Conservation (phyloP, 2,329 filamentous ascomycete species). For the Botrytis porri region DNA sequence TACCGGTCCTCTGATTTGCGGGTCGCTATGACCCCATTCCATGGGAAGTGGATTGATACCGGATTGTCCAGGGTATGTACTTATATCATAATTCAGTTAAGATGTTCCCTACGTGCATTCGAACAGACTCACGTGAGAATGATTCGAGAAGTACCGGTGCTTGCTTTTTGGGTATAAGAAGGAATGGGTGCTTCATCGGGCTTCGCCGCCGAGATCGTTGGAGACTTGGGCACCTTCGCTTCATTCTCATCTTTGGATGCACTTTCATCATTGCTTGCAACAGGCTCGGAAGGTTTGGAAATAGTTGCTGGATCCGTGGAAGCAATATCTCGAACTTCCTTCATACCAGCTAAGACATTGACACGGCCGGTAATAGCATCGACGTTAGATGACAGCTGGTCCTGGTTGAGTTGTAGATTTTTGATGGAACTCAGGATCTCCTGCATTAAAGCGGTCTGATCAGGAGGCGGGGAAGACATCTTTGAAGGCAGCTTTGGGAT, state of each 20-base stretch:
- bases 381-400: conserved; percentile 52
- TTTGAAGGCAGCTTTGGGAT: background rate
- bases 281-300: conserved; percentile 21
- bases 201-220: conserved; percentile 34
- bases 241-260: conserved; percentile 26
- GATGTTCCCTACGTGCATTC: background rate
- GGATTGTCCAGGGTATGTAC: conserved; percentile 88
- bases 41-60: conserved; percentile 89
- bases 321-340: conserved; percentile 53
- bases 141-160: conserved; percentile 52
- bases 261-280: conserved; percentile 22
- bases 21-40: conserved; percentile 80
- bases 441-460: conserved; percentile 43
- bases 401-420: conserved; percentile 54
- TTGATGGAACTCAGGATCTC: conserved; percentile 55
- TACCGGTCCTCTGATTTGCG: conserved; percentile 75
- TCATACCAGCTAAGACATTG: conserved; percentile 58
- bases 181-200: conserved; percentile 24
- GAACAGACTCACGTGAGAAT: conserved; percentile 53
- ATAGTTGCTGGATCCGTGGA: conserved; percentile 19
- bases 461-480: conserved; percentile 26
- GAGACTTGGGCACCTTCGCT: conserved; percentile 33
- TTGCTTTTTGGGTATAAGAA: conserved; percentile 35
- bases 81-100: conserved; percentile 32
- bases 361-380: conserved; percentile 60